Conservation (phyloP, 2,329 filamentous ascomycete genomes). For the Claviceps humidiphila region DNA sequence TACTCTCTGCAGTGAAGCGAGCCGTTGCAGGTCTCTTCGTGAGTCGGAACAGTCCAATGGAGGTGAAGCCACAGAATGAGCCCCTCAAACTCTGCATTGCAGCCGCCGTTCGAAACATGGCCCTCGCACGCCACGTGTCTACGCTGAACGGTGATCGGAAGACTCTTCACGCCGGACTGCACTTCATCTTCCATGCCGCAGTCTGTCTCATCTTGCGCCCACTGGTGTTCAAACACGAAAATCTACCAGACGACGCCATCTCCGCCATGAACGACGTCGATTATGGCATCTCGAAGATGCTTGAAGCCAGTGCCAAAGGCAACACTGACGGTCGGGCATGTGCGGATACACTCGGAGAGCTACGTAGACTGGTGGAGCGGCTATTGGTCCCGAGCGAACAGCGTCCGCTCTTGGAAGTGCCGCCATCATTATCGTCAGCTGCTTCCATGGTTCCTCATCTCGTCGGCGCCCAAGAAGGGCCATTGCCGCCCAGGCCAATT, state of each 20-base stretch:
- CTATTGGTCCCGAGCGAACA: conserved; percentile 15
- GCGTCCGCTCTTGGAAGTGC: conserved; percentile 8
- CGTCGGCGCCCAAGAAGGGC: conserved; percentile 10
- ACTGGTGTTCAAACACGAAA: conserved; percentile 21
- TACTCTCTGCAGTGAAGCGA: conserved; percentile 33
- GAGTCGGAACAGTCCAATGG: conserved; percentile 13
- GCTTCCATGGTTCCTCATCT: conserved; percentile 11
- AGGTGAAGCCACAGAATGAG: conserved; percentile 11
- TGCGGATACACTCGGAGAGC: conserved; percentile 24
- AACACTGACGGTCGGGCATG: conserved; percentile 27
- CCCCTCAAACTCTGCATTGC: conserved; percentile 26
- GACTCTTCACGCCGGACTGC: conserved; percentile 30
- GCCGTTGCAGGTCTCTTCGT: conserved; percentile 28
- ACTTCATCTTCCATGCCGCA: conserved; percentile 37
- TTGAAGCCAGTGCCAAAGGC: conserved; percentile 23
- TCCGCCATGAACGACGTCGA: conserved; percentile 19
- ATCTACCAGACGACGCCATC: conserved; percentile 11
- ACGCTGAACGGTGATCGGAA: conserved; percentile 23
- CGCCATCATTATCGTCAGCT: conserved; percentile 8
- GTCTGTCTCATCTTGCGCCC: conserved; percentile 33
- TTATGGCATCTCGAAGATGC: conserved; percentile 29
- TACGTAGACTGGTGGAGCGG: conserved; percentile 22
- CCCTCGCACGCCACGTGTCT: conserved; percentile 27
- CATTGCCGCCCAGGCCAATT: conserved; percentile 15
- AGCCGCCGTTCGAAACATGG: conserved; percentile 32